These are phyloP conservation scores for Nicotiana tomentosiformis DNA, from an alignment of 257 asterid genomes.

Conservation along the genomic window DNA sequence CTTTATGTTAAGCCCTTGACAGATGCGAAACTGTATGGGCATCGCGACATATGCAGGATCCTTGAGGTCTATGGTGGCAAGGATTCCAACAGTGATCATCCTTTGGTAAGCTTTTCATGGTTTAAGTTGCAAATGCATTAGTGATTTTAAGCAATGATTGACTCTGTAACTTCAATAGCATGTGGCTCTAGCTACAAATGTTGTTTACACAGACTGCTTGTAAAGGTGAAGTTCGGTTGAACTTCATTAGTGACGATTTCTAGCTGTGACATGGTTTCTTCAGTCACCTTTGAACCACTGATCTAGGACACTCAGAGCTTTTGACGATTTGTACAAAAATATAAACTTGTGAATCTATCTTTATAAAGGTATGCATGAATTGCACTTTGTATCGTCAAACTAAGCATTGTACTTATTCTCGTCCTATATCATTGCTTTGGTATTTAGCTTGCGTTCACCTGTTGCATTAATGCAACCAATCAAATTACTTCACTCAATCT, in stretches of 20 bases:
- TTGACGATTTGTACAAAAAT: background rate
- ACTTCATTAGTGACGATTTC: background rate
- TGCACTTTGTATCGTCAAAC: background rate
- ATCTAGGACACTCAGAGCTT: too few relatives aligned
- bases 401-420: background rate
- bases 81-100: conserved; percentile 37
- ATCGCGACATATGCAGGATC: conserved; percentile 59
- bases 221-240: background rate
- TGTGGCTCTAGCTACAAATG: background rate
- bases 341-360: background rate
- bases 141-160: background rate
- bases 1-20: conserved; percentile 38
- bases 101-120: conserved; percentile 29
- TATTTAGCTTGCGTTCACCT: background rate
- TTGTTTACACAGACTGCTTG: background rate
- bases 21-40: conserved; percentile 50
- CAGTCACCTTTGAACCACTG: background rate
- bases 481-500: background rate
- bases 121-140: background rate
- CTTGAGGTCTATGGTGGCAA: conserved; percentile 56
- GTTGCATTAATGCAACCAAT: background rate
- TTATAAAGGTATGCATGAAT: background rate
- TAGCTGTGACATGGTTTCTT: background rate
- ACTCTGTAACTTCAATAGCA: background rate
- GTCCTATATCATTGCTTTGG: background rate